phyloP scores from a whole-genome alignment of 2,329 filamentous ascomycete genomes.

The Aaosphaeria arxii region DNA sequence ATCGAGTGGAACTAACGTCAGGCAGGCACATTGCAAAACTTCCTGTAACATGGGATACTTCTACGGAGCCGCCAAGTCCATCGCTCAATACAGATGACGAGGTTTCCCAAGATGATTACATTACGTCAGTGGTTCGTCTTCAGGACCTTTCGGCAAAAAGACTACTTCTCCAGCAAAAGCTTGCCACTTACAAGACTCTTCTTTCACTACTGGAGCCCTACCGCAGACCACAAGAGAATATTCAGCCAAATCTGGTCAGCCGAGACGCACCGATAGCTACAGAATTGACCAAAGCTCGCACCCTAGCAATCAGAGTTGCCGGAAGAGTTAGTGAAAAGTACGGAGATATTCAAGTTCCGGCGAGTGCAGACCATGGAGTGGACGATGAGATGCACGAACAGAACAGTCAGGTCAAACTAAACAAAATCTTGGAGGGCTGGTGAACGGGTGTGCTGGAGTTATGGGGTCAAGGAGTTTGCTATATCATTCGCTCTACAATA shows the following conservation, averaged over 20 bases:
- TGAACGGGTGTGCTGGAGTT: slow-evolving; percentile 1
- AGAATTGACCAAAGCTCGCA: slow-evolving; percentile 65
- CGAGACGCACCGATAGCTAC: slow-evolving; percentile 62
- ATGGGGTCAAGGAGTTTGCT: too few relatives aligned
- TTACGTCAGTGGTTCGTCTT: slow-evolving; percentile 45
- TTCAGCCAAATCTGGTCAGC: slow-evolving; percentile 65
- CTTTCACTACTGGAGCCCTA: slow-evolving; percentile 54
- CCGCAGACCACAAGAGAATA: slow-evolving; percentile 41
- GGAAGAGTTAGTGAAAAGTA: slow-evolving; percentile 31
- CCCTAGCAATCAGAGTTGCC: slow-evolving; percentile 47
- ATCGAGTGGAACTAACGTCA: too few relatives aligned
- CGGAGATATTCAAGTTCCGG: slow-evolving; percentile 25
- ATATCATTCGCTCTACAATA: too few relatives aligned
- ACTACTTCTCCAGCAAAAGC: slow-evolving; percentile 45
- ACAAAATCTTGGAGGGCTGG: slow-evolving; percentile 23
- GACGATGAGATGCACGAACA: slow-evolving; percentile 14
- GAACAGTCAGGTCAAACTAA: slow-evolving; percentile 7
- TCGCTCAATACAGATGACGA: slow-evolving; percentile 5
- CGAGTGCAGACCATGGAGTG: slow-evolving; percentile 20
- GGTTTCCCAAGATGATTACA: slow-evolving; percentile 27
- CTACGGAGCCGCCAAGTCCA: slow-evolving; percentile 10
- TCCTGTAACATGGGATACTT: slow-evolving; percentile 24
- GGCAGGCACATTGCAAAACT: slow-evolving; percentile 28
- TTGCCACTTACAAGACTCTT: slow-evolving; percentile 49
- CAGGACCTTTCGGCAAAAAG: slow-evolving; percentile 49